A percentile compares a stretch with the other conserved stretches of the same genome.
Conservation (phyloP, 345 rosid genomes). For the Chamaenerion angustifolium region DNA sequence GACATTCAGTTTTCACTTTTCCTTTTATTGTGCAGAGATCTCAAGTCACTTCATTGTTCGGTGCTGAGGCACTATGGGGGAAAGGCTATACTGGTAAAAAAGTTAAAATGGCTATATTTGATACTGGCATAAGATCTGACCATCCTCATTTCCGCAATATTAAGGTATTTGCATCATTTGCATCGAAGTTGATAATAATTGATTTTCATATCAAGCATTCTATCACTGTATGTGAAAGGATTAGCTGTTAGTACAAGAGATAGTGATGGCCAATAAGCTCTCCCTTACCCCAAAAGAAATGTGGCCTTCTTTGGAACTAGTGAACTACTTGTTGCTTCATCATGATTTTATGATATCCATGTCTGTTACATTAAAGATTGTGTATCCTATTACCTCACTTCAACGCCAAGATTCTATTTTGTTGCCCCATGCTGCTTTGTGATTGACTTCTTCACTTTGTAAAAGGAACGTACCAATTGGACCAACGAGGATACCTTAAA, state of each 20-base stretch:
- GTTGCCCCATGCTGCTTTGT: no score
- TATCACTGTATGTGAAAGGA: neutral
- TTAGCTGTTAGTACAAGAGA: no score
- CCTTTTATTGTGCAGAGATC: slow-evolving; percentile 35
- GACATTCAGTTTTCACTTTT: neutral
- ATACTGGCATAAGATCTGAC: slow-evolving; percentile 83
- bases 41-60: slow-evolving; percentile 89
- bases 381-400: no score
- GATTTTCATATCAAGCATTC: neutral
- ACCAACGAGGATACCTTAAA: slow-evolving; percentile 90
- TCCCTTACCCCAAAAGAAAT: no score
- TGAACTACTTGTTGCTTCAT: no score
- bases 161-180: slow-evolving; percentile 51
- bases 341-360: no score
- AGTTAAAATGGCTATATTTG: slow-evolving; percentile 98
- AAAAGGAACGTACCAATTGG: slow-evolving; percentile 95
- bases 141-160: slow-evolving; percentile 96
- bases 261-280: no score
- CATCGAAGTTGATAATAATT: neutral
- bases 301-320: no score
- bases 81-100: slow-evolving; percentile 88
- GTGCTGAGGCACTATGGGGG: slow-evolving; percentile 79
- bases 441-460: slow-evolving; percentile 9
- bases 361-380: no score
- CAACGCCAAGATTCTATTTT: no score